These are phyloP conservation scores for Melampsora occidentalis DNA, from an alignment of 1,284 basidiomycete species.

Conservation along the genomic window DNA sequence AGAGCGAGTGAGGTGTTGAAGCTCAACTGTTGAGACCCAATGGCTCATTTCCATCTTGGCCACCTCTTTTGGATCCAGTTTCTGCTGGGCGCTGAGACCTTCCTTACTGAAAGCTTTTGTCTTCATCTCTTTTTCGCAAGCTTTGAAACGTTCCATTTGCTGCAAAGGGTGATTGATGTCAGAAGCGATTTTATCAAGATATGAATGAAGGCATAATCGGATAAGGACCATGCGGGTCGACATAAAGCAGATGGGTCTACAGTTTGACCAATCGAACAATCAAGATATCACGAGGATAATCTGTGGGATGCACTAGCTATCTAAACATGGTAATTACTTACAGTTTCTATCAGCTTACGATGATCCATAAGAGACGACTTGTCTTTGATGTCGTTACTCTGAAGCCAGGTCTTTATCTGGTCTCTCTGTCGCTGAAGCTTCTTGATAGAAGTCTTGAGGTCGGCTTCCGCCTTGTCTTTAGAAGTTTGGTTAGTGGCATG, in stretches of 20 bases:
- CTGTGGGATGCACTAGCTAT: background rate
- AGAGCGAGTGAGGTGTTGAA: background rate
- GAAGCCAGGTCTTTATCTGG: slow-evolving; percentile 99
- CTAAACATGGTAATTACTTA: slow-evolving; percentile 53
- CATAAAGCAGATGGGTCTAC: slow-evolving; percentile 3
- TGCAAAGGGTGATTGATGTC: slow-evolving; percentile 54
- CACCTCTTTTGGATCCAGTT: slow-evolving; percentile 93
- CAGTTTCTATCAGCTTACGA: slow-evolving; percentile 93
- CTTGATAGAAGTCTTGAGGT: slow-evolving; percentile 62
- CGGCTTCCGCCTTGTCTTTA: slow-evolving; percentile 54
- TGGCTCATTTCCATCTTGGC: slow-evolving; percentile 86
- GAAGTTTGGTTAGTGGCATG: slow-evolving; percentile 52
- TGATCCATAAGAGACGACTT: slow-evolving; percentile 90
- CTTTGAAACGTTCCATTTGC: slow-evolving; percentile 99
- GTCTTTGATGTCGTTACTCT: slow-evolving; percentile 99
- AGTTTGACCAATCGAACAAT: too few species aligned
- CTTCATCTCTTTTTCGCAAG: slow-evolving; percentile 99
- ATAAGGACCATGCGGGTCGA: background rate
- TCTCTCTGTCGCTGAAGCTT: slow-evolving; percentile 95
- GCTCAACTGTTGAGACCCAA: slow-evolving; percentile 66
- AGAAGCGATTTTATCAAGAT: slow-evolving; percentile 45
- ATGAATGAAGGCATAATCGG: background rate
- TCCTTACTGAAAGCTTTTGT: slow-evolving; percentile 99
- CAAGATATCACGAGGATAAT: too few species aligned
- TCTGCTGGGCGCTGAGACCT: slow-evolving; percentile 88